Evolutionary conservation across 202 grass and related monocot species (phyloP), one percentile per base, ranked within the genome.

Genomic region (Eragrostis tef): DNA sequence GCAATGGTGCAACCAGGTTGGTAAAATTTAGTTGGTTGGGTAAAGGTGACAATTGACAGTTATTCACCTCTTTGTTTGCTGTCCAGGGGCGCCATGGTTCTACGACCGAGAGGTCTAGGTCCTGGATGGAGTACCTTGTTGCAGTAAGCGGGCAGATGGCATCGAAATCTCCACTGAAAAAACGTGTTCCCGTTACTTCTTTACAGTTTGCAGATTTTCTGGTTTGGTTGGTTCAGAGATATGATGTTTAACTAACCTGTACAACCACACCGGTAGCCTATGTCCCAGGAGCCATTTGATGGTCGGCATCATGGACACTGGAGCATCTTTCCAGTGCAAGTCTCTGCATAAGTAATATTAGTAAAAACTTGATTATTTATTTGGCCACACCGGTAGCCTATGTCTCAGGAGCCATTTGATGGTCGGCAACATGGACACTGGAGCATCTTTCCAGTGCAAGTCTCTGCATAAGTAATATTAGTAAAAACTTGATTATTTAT

Each of bases 111-210:
- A 91, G 48, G 3, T 60, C 16, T 13, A 89, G 83, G 48, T 83
- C 77, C 8, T 53, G 0, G 45, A 91, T 16, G 7, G 81, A 80
- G 25, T 84, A 78, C 69, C 86, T 87, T 1, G 84, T 91, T 0
- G 84, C 74, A 1, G 86, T 64, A n/a, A 89, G 63, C 0, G 89
- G 84, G 52, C 83, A 86, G 15, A 73, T 27, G 3, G 67, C 29
- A 82, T 89, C 92, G 1, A 86, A 78, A 44, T 91, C 92, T 1
- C 89, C 87, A 22, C 86, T 94, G 85, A 29, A 65, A 39, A 39
- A 82, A 79, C 2, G 34, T 78, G 26, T 20, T 56, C 46, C 1
- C 7, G n/a, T 68, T 39, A 83, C 45, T 6, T 39, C 19, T 67
- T 41, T 6, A 11, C 15, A 77, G 9, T 48, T 47, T 81, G 73